Base-by-base conservation (phyloP, 2,329 filamentous ascomycete genomes). In the Myriosclerotinia curreyana region DNA sequence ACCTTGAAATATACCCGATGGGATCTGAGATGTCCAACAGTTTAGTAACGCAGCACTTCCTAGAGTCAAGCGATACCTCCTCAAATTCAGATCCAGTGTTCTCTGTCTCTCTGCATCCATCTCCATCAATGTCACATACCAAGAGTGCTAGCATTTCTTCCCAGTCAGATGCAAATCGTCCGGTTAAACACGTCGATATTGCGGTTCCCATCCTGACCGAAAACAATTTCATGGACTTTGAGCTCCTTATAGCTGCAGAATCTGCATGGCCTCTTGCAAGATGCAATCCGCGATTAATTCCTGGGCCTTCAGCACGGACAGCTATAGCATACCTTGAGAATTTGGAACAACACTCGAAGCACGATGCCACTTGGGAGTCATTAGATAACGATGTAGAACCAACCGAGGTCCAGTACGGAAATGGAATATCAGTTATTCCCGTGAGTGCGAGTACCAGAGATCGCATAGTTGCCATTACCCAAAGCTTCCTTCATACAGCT, bases 401-500 rank as follows among this genome's bases (percentile, higher is more conserved):
- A 15, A 9, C 65, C 22, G 63, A 67, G 22, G 22, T 61, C 31
- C 59, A 66, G 20, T 65, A 65, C 55, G 64, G 66, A 50, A 62
- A 64, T 38, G 58, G 62, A 11, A 64, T 71, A 55, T 76, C 76
- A 3, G 80, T 83, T 2, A 76, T 80, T 6, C 78, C 81, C 4
- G 75, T 83, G 59, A 77, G 74, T 3, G 70, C 77, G 4, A 74
- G 81, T 52, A 86, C 86, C 2, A 81, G 87, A 40, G 88, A 91
- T 73, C 86, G 86, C 72, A 82, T 90, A 70, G 80, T 89, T n/a
- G 87, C 86, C 56, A 89, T 90, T 66, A 89, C 86, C 0, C 87
- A 90, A 73, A 84, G 80, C 50, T 90, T 89, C 72, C 77, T 90
- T 11, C 85, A 89, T 75, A 90, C 88, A 71, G 88, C 88, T 1